Conservation (phyloP, 805 yeast genomes). For the Candida silvicultrix region DNA sequence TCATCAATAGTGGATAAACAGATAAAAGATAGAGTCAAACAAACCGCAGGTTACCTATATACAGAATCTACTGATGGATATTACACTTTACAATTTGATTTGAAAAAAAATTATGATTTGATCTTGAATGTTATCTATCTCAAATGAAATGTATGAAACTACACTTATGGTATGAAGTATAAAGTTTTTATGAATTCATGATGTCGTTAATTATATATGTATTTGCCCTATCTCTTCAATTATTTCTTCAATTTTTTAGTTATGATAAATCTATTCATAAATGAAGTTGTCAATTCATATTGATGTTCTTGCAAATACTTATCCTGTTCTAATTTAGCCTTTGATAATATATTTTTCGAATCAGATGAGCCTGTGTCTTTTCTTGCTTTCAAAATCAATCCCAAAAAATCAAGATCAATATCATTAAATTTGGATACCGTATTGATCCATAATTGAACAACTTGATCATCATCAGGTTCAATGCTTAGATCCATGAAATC, state of each 20-base stretch:
- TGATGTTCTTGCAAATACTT: constrained; percentile 1
- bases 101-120: constrained; percentile 17
- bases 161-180: background rate
- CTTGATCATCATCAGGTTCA: constrained; percentile 37
- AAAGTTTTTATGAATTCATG: background rate
- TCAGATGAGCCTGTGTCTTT: constrained; percentile 25
- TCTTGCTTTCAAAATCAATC: constrained; percentile 48
- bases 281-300: constrained; percentile 1
- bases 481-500: constrained; percentile 50
- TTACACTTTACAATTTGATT: constrained; percentile 27
- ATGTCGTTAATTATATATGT: background rate
- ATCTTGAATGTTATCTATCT: constrained; percentile 1
- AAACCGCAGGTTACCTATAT: constrained; percentile 51
- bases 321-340: background rate
- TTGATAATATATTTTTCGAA: background rate
- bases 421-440: constrained; percentile 66
- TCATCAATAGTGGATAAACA: constrained; percentile 26
- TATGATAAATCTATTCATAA: constrained; percentile 3
- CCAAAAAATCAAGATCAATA: constrained; percentile 66
- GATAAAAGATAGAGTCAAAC: constrained; percentile 18
- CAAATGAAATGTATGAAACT: background rate
- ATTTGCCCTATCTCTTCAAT: too few relatives aligned
- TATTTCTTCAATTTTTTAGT: background rate
- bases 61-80: constrained; percentile 50
- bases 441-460: constrained; percentile 52